These are phyloP conservation scores for Diaporthe sp. DNA, from an alignment of 2,329 filamentous ascomycete species.

Conservation along the genomic window DNA sequence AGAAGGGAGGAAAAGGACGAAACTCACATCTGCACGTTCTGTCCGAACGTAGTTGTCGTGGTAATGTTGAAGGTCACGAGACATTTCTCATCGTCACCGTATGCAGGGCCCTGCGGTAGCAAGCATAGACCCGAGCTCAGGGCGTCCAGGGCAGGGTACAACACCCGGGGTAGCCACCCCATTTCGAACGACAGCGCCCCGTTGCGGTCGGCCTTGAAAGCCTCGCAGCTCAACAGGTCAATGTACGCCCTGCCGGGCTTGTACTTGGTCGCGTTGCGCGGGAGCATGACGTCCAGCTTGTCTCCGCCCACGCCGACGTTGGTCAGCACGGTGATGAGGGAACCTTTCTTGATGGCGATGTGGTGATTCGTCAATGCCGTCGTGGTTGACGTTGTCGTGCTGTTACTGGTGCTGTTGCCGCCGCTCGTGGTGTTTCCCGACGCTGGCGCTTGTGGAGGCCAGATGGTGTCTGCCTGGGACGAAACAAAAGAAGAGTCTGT, in stretches of 20 bases:
- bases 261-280: conserved; percentile 7
- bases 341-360: conserved; percentile 27
- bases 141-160: conserved; percentile 3
- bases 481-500: background rate
- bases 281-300: background rate
- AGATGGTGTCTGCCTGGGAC: conserved; percentile 1
- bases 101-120: background rate
- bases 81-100: background rate
- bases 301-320: conserved; percentile 17
- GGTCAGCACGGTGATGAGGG: conserved; percentile 16
- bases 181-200: conserved; percentile 8
- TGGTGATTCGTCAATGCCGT: conserved; percentile 9
- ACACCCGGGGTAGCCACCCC: background rate
- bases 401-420: background rate
- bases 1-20: background rate
- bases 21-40: conserved; percentile 17
- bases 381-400: background rate
- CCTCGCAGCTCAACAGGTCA: conserved; percentile 32
- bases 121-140: background rate
- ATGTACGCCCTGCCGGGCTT: background rate
- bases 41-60: background rate
- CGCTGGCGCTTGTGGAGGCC: background rate
- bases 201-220: background rate
- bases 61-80: conserved; percentile 17
- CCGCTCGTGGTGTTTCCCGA: background rate